Evolutionary conservation across 2,329 filamentous ascomycete species (phyloP), one percentile per base, ranked within the genome.

Genomic region (Fusarium lateritium): DNA sequence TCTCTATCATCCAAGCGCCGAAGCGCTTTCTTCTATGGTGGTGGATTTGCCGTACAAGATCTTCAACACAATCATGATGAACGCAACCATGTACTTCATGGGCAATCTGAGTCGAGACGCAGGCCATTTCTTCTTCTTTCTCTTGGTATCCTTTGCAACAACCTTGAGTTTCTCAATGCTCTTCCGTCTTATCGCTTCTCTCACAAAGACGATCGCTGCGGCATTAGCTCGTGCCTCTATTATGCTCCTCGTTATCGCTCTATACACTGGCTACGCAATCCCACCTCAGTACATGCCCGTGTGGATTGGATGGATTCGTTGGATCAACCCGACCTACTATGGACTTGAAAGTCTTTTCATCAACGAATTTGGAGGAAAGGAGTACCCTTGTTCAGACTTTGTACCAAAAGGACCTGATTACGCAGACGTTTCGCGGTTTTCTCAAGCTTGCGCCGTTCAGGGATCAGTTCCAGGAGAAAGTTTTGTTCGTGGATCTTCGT

Each of bases 111-210:
- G 86, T 90, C 78, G 79, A 87, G 51, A 84, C 83, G 62, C 89
- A 0, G 82, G 81, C 0, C 76, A 79, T 5, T 86, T 84, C 73
- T 85, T 85, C 73, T 84, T 80, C 67, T 86, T 83, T 66, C 74
- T 82, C 2, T 65, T 86, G 2, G 75, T 86, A n/a, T 80, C 82
- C 8, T 83, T 91, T 72, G 76, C 83, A 42, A 83, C 85, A 11
- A 89, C 87, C 0, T 74, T 91, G 66, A 84, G 84, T 52, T 90
- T 91, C 88, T 89, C 87, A 33, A 90, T 89, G 83, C 43, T 91
- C 55, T 91, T 91, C 76, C 74, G 77, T 38, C 74, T 74, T 7
- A 74, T 77, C 17, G 72, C 72, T 2, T 74, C 72, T 8, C 62
- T 74, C 4, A 75, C 74, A 3, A 76, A 69, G 39, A 72, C 72